These are phyloP conservation scores for Bipolaris zeicola DNA, from an alignment of 2,329 filamentous ascomycete genomes.

Conservation along the genomic window DNA sequence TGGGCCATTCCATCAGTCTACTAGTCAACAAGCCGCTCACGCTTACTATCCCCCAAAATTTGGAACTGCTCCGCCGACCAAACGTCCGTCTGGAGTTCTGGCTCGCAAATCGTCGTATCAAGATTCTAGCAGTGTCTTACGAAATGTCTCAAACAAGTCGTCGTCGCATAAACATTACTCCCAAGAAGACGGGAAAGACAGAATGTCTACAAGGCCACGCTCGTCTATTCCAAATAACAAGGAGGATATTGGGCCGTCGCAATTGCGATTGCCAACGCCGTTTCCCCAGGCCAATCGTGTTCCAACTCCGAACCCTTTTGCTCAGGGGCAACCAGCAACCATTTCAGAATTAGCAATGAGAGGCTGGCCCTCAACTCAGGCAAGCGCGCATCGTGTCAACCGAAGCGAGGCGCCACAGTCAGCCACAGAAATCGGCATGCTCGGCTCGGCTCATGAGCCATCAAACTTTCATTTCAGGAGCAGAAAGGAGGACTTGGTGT, in stretches of 20 bases:
- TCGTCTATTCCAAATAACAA: slow-evolving; percentile 23
- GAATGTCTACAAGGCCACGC: slow-evolving; percentile 8
- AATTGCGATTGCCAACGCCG: slow-evolving; percentile 17
- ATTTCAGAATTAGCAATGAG: slow-evolving; percentile 31
- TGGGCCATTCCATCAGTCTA: slow-evolving; percentile 5
- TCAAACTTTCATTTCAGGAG: slow-evolving; percentile 25
- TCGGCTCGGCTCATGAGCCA: slow-evolving; percentile 25
- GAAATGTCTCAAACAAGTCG: slow-evolving; percentile 17
- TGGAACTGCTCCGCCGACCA: slow-evolving; percentile 16
- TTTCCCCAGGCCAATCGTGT: slow-evolving; percentile 18
- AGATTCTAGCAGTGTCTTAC: slow-evolving; percentile 20
- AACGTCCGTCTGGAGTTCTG: slow-evolving; percentile 30
- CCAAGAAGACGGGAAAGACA: slow-evolving; percentile 7
- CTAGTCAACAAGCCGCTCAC: slow-evolving; percentile 9
- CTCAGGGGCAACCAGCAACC: slow-evolving; percentile 11
- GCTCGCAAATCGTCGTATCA: slow-evolving; percentile 33
- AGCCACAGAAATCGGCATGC: slow-evolving; percentile 11
- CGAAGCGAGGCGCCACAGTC: slow-evolving; percentile 6
- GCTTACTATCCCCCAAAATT: slow-evolving; percentile 24
- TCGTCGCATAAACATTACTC: slow-evolving; percentile 11
- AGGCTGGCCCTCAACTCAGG: slow-evolving; percentile 26
- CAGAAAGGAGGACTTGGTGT: slow-evolving; percentile 34
- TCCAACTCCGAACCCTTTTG: slow-evolving; percentile 31
- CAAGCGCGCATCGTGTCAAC: slow-evolving; percentile 19
- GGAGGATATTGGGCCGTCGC: slow-evolving; percentile 21